Base-by-base conservation (phyloP, 75 land plant species). In the Pinus tabuliformis region DNA sequence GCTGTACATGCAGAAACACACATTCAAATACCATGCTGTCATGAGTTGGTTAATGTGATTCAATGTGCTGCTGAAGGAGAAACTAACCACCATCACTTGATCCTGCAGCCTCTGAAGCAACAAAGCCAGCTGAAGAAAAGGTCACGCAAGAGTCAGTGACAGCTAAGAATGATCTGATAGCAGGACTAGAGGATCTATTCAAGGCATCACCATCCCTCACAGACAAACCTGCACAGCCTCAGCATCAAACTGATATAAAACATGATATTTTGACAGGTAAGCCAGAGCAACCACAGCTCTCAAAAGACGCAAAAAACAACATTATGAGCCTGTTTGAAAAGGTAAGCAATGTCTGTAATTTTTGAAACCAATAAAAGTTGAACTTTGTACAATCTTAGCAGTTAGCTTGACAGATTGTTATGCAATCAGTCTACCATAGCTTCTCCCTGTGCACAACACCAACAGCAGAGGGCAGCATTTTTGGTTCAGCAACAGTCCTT, bases 281-380 rank as follows among this genome's bases (percentile, higher is more conserved):
- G 58, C 60, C 83, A 62, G 45, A 78, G 13, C 89, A 91, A 62
- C 73, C 84, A 17, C 81, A 83, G 81, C 84, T 85, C 21, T 24
- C 39, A 20, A 82, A 81, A 60, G 89, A 91, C 83, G 87, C 85
- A 16, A 93, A 91, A 65, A 87, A 58, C 81, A 90, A 95, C 76
- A 96, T 96, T 22, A 88, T 96, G 84, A 88, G 92, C 61, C 97
- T 94, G 57, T 96, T 96, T 84, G 99, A 90, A 58, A 87, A 91
- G 91, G 95, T 87, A 17, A 68, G 30, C 33, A 13, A 37, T 74
- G 26, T 30, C 45, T 77, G 61, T 12, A 28, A 28, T 28, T 59
- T 36, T 37, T 56, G 52, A 64, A 20, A 63, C 17, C 18, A 58
- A 37, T 12, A 57, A 22, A 33, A 57, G n/a, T 15, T 36, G 37